phyloP scores from a whole-genome alignment of 1,139 yeast genomes.

The Debaryomyces udenii region DNA sequence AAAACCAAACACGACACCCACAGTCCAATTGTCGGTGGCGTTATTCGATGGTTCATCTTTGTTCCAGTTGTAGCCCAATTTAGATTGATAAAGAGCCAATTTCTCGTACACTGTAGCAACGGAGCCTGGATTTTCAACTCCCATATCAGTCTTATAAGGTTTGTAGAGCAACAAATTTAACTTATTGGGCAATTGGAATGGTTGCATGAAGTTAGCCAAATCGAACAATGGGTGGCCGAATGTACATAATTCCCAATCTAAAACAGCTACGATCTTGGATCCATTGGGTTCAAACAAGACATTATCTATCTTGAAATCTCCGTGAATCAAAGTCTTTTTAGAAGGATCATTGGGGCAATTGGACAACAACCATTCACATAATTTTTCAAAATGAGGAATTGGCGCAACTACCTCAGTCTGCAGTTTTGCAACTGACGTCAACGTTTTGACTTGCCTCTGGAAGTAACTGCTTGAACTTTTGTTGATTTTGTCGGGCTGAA shows the following conservation, averaged over 20 bases:
- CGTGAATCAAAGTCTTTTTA: constrained; percentile 57
- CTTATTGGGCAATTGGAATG: constrained; percentile 51
- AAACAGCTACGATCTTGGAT: constrained; percentile 55
- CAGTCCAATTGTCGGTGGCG: constrained; percentile 51
- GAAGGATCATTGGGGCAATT: constrained; percentile 53
- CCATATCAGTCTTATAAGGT: constrained; percentile 38
- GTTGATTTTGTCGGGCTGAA: constrained; percentile 31
- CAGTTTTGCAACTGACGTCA: constrained; percentile 48
- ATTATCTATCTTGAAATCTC: constrained; percentile 71
- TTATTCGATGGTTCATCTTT: constrained; percentile 37
- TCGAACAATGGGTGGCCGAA: constrained; percentile 71
- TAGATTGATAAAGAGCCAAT: constrained; percentile 30
- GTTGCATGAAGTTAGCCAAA: constrained; percentile 61
- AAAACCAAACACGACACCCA: constrained; percentile 63
- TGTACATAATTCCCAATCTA: constrained; percentile 74
- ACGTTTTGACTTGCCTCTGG: constrained; percentile 56
- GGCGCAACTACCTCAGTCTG: constrained; percentile 55
- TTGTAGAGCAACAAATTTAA: constrained; percentile 32
- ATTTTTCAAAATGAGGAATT: constrained; percentile 52
- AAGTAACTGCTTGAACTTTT: constrained; percentile 45
- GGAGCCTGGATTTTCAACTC: constrained; percentile 39
- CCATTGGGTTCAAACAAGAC: constrained; percentile 55
- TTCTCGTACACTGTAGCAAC: constrained; percentile 24
- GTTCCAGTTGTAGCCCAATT: constrained; percentile 40
- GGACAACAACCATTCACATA: constrained; percentile 45